These are phyloP conservation scores for Populus pruinosa DNA, from an alignment of 345 rosid species.

Conservation along the genomic window DNA sequence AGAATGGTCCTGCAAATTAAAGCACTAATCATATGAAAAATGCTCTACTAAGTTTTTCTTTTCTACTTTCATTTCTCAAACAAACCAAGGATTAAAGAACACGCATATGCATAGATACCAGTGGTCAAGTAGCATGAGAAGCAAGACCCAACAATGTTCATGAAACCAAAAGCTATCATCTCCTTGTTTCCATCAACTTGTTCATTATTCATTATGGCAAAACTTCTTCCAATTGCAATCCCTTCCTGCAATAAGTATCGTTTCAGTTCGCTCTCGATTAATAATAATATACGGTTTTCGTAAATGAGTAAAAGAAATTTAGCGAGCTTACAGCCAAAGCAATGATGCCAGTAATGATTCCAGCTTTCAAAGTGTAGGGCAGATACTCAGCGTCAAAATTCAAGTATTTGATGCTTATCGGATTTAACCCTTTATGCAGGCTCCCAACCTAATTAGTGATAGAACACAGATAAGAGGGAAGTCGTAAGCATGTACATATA, in stretches of 20 bases:
- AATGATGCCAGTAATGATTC: conserved; percentile 55
- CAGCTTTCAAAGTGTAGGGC: conserved; percentile 51
- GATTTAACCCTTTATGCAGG: conserved; percentile 72
- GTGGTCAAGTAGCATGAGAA: conserved; percentile 93
- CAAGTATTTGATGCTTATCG: conserved; percentile 48
- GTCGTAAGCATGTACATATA: too few species aligned
- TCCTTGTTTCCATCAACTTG: conserved; percentile 94
- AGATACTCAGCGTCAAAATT: conserved; percentile 61
- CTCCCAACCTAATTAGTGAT: conserved; percentile 58
- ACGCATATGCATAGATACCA: conserved; percentile 33
- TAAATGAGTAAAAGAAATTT: background rate
- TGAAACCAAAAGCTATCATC: conserved; percentile 83
- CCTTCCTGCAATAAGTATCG: conserved; percentile 57
- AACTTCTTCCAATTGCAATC: conserved; percentile 84
- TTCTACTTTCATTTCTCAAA: too few species aligned
- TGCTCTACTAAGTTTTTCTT: too few species aligned
- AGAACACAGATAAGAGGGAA: background rate
- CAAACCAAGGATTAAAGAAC: background rate
- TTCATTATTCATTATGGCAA: conserved; percentile 66
- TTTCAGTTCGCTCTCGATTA: background rate
- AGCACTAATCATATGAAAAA: background rate
- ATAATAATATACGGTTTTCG: background rate
- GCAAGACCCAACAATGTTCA: conserved; percentile 83
- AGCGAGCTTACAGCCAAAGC: conserved; percentile 64
- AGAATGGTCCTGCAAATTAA: conserved; percentile 69